Conservation (phyloP, 176 grass and related monocot genomes). For the Cenchrus fungigraminus region DNA sequence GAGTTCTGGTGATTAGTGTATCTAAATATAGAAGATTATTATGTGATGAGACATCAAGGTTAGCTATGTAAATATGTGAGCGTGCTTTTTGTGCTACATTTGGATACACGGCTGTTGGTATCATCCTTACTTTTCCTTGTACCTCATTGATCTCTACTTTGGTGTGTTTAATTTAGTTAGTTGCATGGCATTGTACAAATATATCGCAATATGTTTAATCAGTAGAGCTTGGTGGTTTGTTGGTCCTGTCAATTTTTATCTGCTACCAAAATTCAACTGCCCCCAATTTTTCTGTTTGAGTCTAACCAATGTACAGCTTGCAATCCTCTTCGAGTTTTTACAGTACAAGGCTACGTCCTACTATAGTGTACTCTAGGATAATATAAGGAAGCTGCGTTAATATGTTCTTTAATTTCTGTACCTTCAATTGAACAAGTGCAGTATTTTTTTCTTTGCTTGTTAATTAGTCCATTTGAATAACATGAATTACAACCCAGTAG, state of each 20-base stretch:
- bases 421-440: background rate
- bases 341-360: background rate
- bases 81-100: background rate
- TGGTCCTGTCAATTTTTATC: background rate
- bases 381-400: background rate
- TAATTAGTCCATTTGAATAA: background rate
- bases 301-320: background rate
- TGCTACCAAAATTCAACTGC: background rate
- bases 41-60: background rate
- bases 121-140: background rate
- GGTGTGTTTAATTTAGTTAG: background rate
- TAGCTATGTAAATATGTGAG: background rate
- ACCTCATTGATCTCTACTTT: background rate
- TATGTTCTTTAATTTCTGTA: background rate
- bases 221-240: no score
- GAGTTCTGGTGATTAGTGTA: background rate
- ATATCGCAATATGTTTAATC: background rate
- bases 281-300: background rate
- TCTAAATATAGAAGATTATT: background rate
- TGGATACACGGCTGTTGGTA: background rate
- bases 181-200: background rate
- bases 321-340: background rate
- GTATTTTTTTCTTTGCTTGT: background rate
- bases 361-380: background rate
- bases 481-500: background rate